Base-by-base conservation (phyloP, 495 filamentous ascomycete species). In the Podospora australis region DNA sequence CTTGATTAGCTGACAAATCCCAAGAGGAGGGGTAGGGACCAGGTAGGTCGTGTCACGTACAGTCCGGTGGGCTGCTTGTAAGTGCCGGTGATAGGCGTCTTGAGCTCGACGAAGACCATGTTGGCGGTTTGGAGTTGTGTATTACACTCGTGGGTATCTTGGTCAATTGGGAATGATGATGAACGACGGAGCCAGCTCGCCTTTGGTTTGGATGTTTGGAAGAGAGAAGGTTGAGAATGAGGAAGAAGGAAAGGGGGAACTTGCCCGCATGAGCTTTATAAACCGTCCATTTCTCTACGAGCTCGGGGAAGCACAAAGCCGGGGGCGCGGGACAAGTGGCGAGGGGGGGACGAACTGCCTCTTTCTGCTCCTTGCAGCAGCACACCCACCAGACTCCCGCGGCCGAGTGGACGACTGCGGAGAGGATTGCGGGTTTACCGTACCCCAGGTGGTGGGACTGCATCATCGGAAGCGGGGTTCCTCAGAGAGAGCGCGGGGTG, bases 11-110 rank as follows among this genome's bases (percentile, higher is more conserved):
- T n/a, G 47, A 22, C 21, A 26, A 19, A 9, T 10, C 19, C 35
- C 23, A 52, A 26, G 10, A 25, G 20, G 23, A 6, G 8, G 10
- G 23, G n/a, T 8, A 17, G 39, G 16, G 35, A n/a, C n/a, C n/a
- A n/a, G n/a, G n/a, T n/a, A n/a, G n/a, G n/a, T n/a, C n/a, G n/a
- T n/a, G n/a, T n/a, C n/a, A 82, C 88, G 74, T 81, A 95, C 88
- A 96, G 73, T 66, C 90, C 90, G 19, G 83, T 85, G 21, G 89
- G 90, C 71, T 95, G 90, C 55, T 83, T 79, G 62, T 84, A 92
- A 59, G 86, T 78, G 70, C 84, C 84, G 51, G 79, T 76, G 50
- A 72, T 50, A 39, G 85, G 85, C 59, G 86, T 88, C 65, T 80
- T 77, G 47, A 90, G 70, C 45, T 79, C 69, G 16, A 70, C 57